These are phyloP conservation scores for Salvia sclarea DNA, from an alignment of 305 asterid genomes.

Conservation along the genomic window DNA sequence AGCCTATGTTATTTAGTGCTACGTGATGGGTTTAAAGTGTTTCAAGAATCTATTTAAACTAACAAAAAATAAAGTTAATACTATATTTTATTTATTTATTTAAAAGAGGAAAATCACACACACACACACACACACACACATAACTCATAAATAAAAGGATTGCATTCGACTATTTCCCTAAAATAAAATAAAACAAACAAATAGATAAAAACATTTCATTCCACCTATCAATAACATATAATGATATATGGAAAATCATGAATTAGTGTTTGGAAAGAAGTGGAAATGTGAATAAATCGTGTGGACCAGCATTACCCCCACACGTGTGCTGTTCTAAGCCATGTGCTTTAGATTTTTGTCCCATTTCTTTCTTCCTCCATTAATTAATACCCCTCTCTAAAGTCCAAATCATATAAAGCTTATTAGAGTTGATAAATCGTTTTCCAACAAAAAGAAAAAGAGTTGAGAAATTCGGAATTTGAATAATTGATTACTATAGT, in stretches of 20 bases:
- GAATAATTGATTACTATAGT: neutral
- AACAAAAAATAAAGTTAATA: no score
- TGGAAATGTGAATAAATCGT: constrained; percentile 29
- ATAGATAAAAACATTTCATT: neutral
- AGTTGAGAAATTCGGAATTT: neutral
- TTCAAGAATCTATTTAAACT: no score
- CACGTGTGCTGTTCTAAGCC: constrained; percentile 63
- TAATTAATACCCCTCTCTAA: neutral
- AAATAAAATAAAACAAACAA: no score
- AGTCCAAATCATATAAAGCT: neutral
- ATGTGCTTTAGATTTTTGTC: constrained; percentile 49
- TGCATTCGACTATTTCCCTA: no score
- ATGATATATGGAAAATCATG: neutral
- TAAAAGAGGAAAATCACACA: no score
- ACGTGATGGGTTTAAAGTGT: no score
- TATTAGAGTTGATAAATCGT: neutral
- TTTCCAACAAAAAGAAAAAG: no score
- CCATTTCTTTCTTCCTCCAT: constrained; percentile 17
- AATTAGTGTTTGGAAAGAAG: neutral
- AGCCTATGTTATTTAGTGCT: no score
- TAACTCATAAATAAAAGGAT: no score
- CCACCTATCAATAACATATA: neutral
- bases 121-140: no score
- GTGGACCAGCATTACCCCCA: constrained; percentile 46
- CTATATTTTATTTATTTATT: no score